Conservation (phyloP, 2,329 filamentous ascomycete genomes). For the Cladosporium sp. region DNA sequence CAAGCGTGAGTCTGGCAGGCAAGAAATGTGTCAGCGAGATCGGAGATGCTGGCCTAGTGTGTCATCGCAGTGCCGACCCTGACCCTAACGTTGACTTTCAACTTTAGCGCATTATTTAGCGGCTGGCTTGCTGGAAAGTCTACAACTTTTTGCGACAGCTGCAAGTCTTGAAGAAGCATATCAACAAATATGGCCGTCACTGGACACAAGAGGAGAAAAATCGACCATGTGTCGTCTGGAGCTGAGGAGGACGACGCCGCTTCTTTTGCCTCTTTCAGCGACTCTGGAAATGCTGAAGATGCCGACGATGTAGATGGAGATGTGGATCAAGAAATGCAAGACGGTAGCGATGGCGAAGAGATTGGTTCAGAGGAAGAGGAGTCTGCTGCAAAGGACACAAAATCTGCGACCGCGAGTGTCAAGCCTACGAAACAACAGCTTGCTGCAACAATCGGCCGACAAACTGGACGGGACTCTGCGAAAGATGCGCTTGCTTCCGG, state of each 20-base stretch:
- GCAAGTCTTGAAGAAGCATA: background rate
- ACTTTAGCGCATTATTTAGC: conserved; percentile 2
- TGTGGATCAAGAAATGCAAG: conserved; percentile 20
- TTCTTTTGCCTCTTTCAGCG: conserved; percentile 37
- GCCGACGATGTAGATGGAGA: conserved; percentile 20
- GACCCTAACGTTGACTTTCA: conserved; percentile 3
- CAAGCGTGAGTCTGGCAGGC: background rate
- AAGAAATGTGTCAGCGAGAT: conserved; percentile 12
- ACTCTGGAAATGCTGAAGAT: conserved; percentile 16
- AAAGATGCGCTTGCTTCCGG: conserved; percentile 21
- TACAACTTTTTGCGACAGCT: conserved; percentile 18
- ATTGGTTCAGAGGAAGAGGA: conserved; percentile 20
- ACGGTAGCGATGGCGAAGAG: conserved; percentile 10
- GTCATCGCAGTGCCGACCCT: conserved; percentile 5
- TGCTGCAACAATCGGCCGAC: conserved; percentile 13
- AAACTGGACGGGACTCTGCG: conserved; percentile 18
- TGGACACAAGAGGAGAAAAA: conserved; percentile 37
- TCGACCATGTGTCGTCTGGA: conserved; percentile 34
- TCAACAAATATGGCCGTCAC: conserved; percentile 33
- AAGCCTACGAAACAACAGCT: conserved; percentile 11
- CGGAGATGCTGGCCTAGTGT: background rate
- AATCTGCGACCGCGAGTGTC: conserved; percentile 17
- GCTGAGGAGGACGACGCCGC: conserved; percentile 31
- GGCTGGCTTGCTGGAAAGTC: conserved; percentile 12
- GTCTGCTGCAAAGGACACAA: conserved; percentile 20